Conservation (phyloP, 2,329 filamentous ascomycete species). For the Calonectria multiphialidica region DNA sequence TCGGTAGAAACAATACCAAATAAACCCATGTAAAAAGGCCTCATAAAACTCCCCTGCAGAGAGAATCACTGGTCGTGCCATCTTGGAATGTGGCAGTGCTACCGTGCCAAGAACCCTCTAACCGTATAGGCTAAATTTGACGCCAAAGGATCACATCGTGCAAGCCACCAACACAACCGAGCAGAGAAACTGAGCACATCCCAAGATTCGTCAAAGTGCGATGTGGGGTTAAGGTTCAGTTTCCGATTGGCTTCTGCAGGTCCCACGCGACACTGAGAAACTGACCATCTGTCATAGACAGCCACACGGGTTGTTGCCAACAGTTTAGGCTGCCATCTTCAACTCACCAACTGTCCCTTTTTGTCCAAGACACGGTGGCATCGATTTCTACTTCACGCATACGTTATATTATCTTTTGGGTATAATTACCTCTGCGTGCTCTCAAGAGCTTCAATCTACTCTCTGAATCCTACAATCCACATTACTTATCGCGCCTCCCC, state of each 20-base stretch:
- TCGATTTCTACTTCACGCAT: not conserved
- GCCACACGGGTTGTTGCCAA: not conserved
- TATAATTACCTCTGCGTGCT: not conserved
- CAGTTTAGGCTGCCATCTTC: not conserved
- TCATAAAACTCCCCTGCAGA: too few species aligned
- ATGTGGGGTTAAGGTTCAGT: not conserved
- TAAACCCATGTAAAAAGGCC: too few species aligned
- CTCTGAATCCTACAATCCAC: not conserved
- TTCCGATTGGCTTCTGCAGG: not conserved
- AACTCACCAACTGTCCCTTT: not conserved
- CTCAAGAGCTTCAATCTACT: not conserved
- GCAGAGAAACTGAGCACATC: not conserved
- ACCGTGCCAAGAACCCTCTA: not conserved
- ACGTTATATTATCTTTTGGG: not conserved
- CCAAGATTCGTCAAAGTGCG: not conserved
- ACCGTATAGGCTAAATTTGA: not conserved
- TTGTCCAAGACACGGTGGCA: not conserved
- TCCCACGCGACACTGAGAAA: not conserved
- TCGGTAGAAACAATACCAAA: too few species aligned
- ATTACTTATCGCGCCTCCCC: not conserved
- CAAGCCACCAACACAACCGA: not conserved
- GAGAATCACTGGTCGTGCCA: too few species aligned
- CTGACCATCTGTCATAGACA: not conserved
- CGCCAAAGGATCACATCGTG: not conserved
- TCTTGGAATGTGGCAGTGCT: not conserved